These are phyloP conservation scores for Phytophthora podocarpi DNA, from an alignment of 352 stramenopile genomes.

Conservation along the genomic window DNA sequence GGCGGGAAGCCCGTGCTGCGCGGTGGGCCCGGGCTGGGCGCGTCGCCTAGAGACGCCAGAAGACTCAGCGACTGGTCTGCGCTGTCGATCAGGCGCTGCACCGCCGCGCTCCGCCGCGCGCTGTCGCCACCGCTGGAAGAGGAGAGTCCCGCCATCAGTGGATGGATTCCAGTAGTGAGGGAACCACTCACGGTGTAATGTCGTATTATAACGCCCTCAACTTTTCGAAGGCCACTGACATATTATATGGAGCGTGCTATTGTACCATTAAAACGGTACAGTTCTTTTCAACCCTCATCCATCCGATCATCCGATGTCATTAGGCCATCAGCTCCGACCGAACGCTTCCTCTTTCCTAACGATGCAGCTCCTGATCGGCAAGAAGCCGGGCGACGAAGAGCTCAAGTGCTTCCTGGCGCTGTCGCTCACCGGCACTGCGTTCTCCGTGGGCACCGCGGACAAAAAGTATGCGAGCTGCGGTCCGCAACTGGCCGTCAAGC, in stretches of 20 bases:
- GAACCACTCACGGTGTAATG: slow-evolving; percentile 4
- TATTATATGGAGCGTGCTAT: too few species aligned
- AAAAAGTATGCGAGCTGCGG: slow-evolving; percentile 63
- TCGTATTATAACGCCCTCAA: neutral
- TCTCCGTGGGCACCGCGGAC: slow-evolving; percentile 56
- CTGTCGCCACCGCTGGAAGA: slow-evolving; percentile 15
- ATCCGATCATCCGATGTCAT: slow-evolving; percentile 25
- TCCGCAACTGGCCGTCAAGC: slow-evolving; percentile 51
- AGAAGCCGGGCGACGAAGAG: slow-evolving; percentile 65
- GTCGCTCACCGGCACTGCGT: slow-evolving; percentile 48
- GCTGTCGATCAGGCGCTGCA: slow-evolving; percentile 80
- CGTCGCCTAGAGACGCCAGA: slow-evolving; percentile 65
- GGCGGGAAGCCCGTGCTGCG: slow-evolving; percentile 14
- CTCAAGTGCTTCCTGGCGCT: slow-evolving; percentile 85
- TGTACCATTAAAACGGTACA: too few species aligned
- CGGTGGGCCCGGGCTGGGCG: slow-evolving; percentile 3
- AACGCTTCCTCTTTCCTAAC: neutral
- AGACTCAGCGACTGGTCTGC: slow-evolving; percentile 74
- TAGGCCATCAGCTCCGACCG: slow-evolving; percentile 4
- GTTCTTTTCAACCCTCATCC: slow-evolving; percentile 2
- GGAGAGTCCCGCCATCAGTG: slow-evolving; percentile 33
- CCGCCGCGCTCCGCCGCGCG: slow-evolving; percentile 47
- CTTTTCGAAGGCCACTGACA: too few species aligned
- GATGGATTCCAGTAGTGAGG: slow-evolving; percentile 17
- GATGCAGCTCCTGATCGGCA: slow-evolving; percentile 79